Conservation (phyloP, 331 rosid species). For the Rosa hybrid region DNA sequence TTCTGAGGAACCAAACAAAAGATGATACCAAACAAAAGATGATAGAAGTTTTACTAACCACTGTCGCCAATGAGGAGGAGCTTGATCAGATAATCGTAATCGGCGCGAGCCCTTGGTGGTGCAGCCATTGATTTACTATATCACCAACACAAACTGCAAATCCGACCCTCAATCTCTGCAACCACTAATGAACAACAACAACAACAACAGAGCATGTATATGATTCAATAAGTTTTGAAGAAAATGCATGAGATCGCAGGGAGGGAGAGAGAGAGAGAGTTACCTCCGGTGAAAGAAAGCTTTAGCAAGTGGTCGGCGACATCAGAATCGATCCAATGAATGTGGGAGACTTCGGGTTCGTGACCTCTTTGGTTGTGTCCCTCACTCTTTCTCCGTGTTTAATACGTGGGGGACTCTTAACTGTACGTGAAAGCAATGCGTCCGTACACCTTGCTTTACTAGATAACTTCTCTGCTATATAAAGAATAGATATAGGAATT, state of each 20-base stretch:
- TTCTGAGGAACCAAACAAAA: conserved; percentile 20
- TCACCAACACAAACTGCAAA: conserved; percentile 21
- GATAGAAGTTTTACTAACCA: conserved; percentile 37
- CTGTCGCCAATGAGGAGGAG: conserved; percentile 92
- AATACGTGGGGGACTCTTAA: conserved; percentile 10
- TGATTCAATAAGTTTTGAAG: background rate
- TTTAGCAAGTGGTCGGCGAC: conserved; percentile 43
- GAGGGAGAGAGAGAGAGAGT: background rate
- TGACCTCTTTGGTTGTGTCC: conserved; percentile 1
- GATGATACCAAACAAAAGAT: conserved; percentile 6
- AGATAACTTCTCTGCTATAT: background rate
- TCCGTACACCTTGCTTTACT: background rate
- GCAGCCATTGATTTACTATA: conserved; percentile 53
- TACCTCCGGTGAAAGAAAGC: conserved; percentile 25
- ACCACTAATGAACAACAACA: background rate
- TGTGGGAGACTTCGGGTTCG: conserved; percentile 18
- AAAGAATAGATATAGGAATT: no score
- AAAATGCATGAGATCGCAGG: conserved; percentile 7
- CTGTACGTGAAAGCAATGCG: background rate
- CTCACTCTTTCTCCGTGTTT: background rate
- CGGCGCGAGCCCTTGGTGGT: conserved; percentile 79
- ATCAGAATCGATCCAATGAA: conserved; percentile 34
- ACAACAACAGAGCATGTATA: background rate
- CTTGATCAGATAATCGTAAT: conserved; percentile 87
- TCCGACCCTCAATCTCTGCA: conserved; percentile 21